A percentile compares a stretch with the other conserved stretches of the same genome.
Conservation (phyloP, 495 filamentous ascomycete genomes). For the Penicillium lagena region DNA sequence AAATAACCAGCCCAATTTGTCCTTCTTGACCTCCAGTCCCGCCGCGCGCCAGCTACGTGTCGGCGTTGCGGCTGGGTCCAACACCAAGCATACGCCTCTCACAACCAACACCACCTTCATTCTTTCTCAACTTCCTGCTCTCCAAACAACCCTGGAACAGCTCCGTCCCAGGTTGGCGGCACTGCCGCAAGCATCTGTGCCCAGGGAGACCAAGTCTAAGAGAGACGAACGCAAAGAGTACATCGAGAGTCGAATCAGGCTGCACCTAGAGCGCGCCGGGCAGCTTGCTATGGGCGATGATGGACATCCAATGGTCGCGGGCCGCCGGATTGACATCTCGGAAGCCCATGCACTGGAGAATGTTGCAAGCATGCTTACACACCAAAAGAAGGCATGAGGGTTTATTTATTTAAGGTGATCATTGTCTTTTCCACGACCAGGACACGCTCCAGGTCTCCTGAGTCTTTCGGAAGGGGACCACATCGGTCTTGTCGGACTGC, state of each 20-base stretch:
- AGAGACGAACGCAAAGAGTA: conserved; percentile 62
- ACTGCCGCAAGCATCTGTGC: conserved; percentile 32
- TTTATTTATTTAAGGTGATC: too few species aligned
- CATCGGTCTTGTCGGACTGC: conserved; percentile 46
- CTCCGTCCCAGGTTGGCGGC: conserved; percentile 55
- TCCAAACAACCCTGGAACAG: conserved; percentile 58
- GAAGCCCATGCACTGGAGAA: conserved; percentile 42
- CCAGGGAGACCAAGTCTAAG: conserved; percentile 29
- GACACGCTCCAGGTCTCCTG: conserved; percentile 57
- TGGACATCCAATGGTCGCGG: conserved; percentile 29
- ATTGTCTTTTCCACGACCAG: conserved; percentile 26
- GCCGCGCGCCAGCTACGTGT: conserved; percentile 41
- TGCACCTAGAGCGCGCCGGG: conserved; percentile 41
- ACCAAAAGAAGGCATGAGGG: background rate
- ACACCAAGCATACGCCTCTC: conserved; percentile 39
- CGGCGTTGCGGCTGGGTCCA: conserved; percentile 29
- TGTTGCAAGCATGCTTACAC: conserved; percentile 38
- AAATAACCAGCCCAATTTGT: conserved; percentile 32
- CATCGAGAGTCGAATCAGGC: conserved; percentile 59
- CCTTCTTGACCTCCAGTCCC: conserved; percentile 46
- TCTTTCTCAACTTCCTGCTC: conserved; percentile 70
- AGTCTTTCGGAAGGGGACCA: conserved; percentile 65
- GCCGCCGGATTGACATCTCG: conserved; percentile 34
- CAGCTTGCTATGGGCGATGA: conserved; percentile 34
- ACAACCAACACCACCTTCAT: conserved; percentile 75